A percentile compares a stretch with the other conserved stretches of the same genome.
Evolutionary conservation across 2,329 filamentous ascomycete genomes (phyloP).

Genomic region (Trichoderma citrinoviride): DNA sequence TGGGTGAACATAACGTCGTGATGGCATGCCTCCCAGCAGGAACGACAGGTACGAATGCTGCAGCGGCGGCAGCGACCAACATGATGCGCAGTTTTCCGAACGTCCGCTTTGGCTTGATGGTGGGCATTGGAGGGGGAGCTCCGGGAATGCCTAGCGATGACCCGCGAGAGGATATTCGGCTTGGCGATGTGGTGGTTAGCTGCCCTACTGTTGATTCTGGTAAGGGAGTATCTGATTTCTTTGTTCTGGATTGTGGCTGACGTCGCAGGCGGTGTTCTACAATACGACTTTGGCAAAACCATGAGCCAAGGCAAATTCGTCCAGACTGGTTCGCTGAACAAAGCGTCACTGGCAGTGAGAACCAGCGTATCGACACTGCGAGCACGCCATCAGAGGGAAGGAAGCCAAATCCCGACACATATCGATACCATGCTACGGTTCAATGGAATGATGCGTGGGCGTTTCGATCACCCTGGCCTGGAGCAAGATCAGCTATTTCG

Average conservation of each 20-base stretch:
- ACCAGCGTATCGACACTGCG: not conserved
- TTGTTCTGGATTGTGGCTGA: not conserved
- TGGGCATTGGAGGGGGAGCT: not conserved
- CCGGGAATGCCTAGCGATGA: not conserved
- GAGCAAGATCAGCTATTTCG: not conserved
- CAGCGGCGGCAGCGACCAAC: not conserved
- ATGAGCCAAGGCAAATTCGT: not conserved
- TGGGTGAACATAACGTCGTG: conserved; percentile 22
- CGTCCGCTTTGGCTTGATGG: not conserved
- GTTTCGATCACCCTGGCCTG: not conserved
- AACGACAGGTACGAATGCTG: not conserved
- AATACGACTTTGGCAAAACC: not conserved
- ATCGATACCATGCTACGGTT: not conserved
- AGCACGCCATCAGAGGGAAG: not conserved
- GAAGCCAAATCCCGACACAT: not conserved
- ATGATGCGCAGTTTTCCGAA: not conserved
- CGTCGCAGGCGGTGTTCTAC: not conserved
- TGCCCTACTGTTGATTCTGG: not conserved
- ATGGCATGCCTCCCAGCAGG: conserved; percentile 23
- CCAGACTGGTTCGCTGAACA: not conserved
- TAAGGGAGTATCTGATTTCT: not conserved
- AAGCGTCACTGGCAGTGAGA: not conserved
- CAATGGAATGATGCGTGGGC: not conserved
- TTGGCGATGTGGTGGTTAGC: not conserved
- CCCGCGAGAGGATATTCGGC: not conserved